phyloP scores from a whole-genome alignment of 2,329 filamentous ascomycete genomes.

The Aspergillus jensenii region DNA sequence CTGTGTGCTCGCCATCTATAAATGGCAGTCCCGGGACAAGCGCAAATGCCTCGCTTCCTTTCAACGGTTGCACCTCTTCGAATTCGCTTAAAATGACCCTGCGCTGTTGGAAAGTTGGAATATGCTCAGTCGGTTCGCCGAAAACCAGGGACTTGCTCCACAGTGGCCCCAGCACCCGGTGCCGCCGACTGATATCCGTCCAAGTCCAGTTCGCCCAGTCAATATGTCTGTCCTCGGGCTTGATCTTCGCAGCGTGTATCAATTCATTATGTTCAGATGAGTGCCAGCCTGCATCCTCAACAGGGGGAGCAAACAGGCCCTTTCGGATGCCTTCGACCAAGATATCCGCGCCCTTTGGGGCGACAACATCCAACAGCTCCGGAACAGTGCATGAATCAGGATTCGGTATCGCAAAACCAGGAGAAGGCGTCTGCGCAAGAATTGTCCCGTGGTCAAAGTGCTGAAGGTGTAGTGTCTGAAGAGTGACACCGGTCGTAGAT shows the following conservation, averaged over 20 bases:
- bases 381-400: conserved; percentile 48
- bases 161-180: conserved; percentile 62
- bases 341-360: conserved; percentile 66
- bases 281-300: conserved; percentile 35
- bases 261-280: conserved; percentile 26
- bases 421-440: conserved; percentile 65
- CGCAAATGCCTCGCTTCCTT: conserved; percentile 26
- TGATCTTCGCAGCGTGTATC: conserved; percentile 71
- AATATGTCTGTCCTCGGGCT: conserved; percentile 61
- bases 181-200: conserved; percentile 55
- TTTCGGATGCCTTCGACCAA: conserved; percentile 65
- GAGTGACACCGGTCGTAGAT: conserved; percentile 68
- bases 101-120: conserved; percentile 27
- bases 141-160: conserved; percentile 56
- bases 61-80: conserved; percentile 31
- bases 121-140: conserved; percentile 17
- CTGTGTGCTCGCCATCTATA: conserved; percentile 26
- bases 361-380: conserved; percentile 57
- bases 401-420: conserved; percentile 55
- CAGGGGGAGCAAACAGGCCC: conserved; percentile 65
- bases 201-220: conserved; percentile 58
- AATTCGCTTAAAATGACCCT: conserved; percentile 40
- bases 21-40: conserved; percentile 40
- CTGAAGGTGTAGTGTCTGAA: conserved; percentile 79
- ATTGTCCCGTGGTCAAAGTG: conserved; percentile 78